phyloP scores from a whole-genome alignment of 306 rosid species.

The Echinosophora koreensis region DNA sequence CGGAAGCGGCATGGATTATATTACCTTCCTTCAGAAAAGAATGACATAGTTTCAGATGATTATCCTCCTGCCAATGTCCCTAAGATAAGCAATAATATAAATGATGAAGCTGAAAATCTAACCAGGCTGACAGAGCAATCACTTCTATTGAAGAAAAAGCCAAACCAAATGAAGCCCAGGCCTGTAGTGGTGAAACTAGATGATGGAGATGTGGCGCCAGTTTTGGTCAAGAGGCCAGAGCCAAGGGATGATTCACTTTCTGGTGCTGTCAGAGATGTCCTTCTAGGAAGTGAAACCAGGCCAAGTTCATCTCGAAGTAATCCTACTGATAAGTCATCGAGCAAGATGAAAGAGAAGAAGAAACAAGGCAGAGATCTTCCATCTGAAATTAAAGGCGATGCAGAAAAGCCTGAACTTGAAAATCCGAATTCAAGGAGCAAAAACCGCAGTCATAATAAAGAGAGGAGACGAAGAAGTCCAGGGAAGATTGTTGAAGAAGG shows the following conservation, averaged over 20 bases:
- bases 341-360: conserved; percentile 76
- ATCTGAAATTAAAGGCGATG: conserved; percentile 61
- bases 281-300: conserved; percentile 61
- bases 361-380: conserved; percentile 52
- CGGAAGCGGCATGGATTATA: conserved; percentile 90
- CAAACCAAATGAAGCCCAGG: conserved; percentile 79
- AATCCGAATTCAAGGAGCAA: conserved; percentile 67
- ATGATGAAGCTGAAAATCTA: conserved; percentile 68
- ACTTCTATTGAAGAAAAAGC: conserved; percentile 71
- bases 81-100: conserved; percentile 48
- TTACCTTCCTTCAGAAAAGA: conserved; percentile 85
- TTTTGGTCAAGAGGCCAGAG: conserved; percentile 59
- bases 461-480: conserved; percentile 64
- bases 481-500: conserved; percentile 61
- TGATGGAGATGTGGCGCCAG: conserved; percentile 69
- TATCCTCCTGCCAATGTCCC: conserved; percentile 91
- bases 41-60: conserved; percentile 55
- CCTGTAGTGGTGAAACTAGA: conserved; percentile 92
- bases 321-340: conserved; percentile 57
- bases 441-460: conserved; percentile 61
- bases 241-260: conserved; percentile 72
- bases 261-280: conserved; percentile 73
- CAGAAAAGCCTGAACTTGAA: conserved; percentile 55
- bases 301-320: conserved; percentile 53
- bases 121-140: conserved; percentile 80